Percentiles rank a stretch among this genome's conserved stretches.
Evolutionary conservation across 108 stramenopile genomes (phyloP).

Genomic region (Nitzschia sp.): DNA sequence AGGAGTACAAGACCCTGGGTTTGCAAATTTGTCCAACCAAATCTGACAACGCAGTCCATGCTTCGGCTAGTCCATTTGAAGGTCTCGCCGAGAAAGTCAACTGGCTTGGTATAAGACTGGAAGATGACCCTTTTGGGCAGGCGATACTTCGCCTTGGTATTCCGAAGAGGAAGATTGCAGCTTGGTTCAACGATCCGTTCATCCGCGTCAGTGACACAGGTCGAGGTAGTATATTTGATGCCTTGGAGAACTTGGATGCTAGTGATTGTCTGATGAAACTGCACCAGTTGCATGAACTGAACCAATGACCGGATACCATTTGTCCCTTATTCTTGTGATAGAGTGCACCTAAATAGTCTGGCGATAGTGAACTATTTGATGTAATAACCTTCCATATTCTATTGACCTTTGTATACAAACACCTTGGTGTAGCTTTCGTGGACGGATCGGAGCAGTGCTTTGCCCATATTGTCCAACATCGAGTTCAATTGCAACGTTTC

Average conservation of each 20-base stretch:
- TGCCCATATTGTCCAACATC: slow-evolving; percentile 57
- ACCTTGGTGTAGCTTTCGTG: slow-evolving; percentile 69
- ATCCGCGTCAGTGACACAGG: slow-evolving; percentile 60
- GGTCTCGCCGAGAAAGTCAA: slow-evolving; percentile 88
- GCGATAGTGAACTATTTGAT: neutral
- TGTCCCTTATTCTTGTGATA: neutral
- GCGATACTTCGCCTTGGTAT: slow-evolving; percentile 70
- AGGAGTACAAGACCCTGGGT: slow-evolving; percentile 69
- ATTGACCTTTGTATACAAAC: slow-evolving; percentile 76
- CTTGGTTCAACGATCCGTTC: slow-evolving; percentile 83
- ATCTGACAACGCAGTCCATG: slow-evolving; percentile 94
- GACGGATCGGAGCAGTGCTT: slow-evolving; percentile 61
- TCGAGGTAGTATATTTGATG: slow-evolving; percentile 79
- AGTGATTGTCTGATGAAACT: slow-evolving; percentile 74
- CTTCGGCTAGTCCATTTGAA: slow-evolving; percentile 89
- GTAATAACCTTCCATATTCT: neutral
- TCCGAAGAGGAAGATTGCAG: slow-evolving; percentile 61
- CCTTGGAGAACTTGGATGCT: slow-evolving; percentile 85
- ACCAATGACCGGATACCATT: slow-evolving; percentile 2
- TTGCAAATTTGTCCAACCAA: slow-evolving; percentile 72
- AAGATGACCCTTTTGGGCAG: slow-evolving; percentile 75
- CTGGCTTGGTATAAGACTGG: slow-evolving; percentile 65
- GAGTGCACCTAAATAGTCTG: neutral
- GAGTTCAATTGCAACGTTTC: slow-evolving; percentile 72
- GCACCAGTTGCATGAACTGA: slow-evolving; percentile 51